Percentiles rank a stretch among this genome's conserved stretches.
Conservation (phyloP, 192 early-diverging fungal genomes). For the Geranomyces variabilis region DNA sequence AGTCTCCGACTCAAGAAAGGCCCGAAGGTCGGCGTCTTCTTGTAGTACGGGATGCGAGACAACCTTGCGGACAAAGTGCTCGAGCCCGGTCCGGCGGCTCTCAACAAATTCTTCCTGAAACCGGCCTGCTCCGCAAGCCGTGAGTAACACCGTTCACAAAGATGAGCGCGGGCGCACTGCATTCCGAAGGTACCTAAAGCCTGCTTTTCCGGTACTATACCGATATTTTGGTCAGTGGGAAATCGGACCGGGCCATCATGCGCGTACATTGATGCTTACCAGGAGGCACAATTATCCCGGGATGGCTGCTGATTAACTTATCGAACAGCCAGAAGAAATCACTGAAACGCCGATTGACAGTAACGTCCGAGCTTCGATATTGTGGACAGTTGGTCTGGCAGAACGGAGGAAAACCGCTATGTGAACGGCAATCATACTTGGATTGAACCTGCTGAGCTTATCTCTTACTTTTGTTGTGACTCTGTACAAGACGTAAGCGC, state of each 20-base stretch:
- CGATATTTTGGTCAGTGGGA: slow-evolving; percentile 2
- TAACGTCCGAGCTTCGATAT: slow-evolving; percentile 77
- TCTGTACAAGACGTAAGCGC: slow-evolving; percentile 84
- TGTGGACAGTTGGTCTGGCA: slow-evolving; percentile 72
- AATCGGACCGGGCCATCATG: too few relatives aligned
- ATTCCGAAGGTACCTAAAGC: slow-evolving; percentile 63
- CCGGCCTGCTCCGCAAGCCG: slow-evolving; percentile 54
- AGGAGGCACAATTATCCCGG: slow-evolving; percentile 89
- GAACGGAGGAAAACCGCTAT: not conserved
- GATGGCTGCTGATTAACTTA: slow-evolving; percentile 75
- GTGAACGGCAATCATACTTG: not conserved
- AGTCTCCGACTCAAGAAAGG: slow-evolving; percentile 87
- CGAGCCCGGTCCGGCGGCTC: slow-evolving; percentile 77
- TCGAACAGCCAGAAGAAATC: slow-evolving; percentile 95
- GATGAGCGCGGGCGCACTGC: not conserved
- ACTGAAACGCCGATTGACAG: slow-evolving; percentile 83
- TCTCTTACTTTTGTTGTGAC: slow-evolving; percentile 70
- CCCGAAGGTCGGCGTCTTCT: slow-evolving; percentile 76
- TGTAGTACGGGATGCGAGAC: slow-evolving; percentile 80
- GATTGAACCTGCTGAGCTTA: not conserved
- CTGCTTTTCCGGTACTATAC: slow-evolving; percentile 85
- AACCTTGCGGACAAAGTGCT: slow-evolving; percentile 81
- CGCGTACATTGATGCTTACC: too few relatives aligned
- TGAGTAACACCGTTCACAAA: not conserved
- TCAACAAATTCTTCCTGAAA: slow-evolving; percentile 98